phyloP scores from a whole-genome alignment of 257 asterid genomes.

The Datura wrightii region DNA sequence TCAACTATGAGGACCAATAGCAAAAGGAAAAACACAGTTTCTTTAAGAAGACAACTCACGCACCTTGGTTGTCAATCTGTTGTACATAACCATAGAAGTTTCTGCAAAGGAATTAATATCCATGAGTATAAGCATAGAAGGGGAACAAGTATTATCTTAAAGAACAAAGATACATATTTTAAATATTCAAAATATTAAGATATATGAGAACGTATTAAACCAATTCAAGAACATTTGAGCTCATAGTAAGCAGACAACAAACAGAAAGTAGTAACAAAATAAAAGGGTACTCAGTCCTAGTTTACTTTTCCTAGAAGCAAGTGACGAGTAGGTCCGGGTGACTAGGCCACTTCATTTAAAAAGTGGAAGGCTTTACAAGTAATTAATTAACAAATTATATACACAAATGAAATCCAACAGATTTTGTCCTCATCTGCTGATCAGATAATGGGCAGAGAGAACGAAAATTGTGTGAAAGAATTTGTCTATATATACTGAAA shows the following conservation, averaged over 20 bases:
- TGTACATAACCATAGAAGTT: neutral
- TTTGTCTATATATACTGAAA: slow-evolving; percentile 31
- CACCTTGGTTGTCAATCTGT: slow-evolving; percentile 30
- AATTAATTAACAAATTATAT: slow-evolving; percentile 29
- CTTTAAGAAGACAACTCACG: neutral
- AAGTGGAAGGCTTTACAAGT: slow-evolving; percentile 18
- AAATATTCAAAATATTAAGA: neutral
- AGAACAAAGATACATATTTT: neutral
- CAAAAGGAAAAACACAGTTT: slow-evolving; percentile 15
- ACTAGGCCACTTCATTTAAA: slow-evolving; percentile 24
- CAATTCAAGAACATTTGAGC: slow-evolving; percentile 24
- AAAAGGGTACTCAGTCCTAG: neutral
- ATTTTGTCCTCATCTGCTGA: slow-evolving; percentile 28
- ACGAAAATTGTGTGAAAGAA: slow-evolving; percentile 25
- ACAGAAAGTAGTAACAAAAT: slow-evolving; percentile 28
- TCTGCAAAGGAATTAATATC: slow-evolving; percentile 18
- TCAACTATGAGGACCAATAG: neutral
- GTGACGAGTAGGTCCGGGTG: slow-evolving; percentile 32
- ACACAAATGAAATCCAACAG: slow-evolving; percentile 30
- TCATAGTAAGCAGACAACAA: slow-evolving; percentile 27
- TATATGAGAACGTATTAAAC: neutral
- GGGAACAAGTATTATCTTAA: slow-evolving; percentile 7
- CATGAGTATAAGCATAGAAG: neutral
- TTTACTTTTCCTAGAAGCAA: slow-evolving; percentile 31
- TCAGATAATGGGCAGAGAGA: neutral